These are phyloP conservation scores for Salix arbutifolia DNA, from an alignment of 345 rosid genomes.

Conservation along the genomic window DNA sequence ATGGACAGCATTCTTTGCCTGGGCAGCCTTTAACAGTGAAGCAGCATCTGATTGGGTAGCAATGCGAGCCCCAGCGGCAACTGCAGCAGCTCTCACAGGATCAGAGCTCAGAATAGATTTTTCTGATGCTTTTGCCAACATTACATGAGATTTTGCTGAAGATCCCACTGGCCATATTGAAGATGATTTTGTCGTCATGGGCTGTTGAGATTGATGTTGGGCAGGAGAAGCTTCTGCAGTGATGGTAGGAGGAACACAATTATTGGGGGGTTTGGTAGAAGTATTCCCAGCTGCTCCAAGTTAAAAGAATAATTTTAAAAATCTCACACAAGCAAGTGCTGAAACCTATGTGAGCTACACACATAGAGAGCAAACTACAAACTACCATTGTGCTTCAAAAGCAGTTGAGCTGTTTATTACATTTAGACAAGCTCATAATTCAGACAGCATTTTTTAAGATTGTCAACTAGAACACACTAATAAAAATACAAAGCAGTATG, in stretches of 20 bases:
- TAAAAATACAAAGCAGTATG: background rate
- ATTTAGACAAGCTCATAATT: too few species aligned
- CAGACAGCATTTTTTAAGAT: background rate
- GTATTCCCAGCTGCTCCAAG: conserved; percentile 12
- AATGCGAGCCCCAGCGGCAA: conserved; percentile 75
- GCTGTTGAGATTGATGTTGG: conserved; percentile 44
- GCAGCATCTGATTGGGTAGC: conserved; percentile 52
- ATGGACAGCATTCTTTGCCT: conserved; percentile 49
- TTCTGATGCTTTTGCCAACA: conserved; percentile 29
- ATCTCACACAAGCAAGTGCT: background rate
- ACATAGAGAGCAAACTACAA: background rate
- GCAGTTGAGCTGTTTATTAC: background rate
- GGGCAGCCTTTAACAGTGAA: conserved; percentile 53
- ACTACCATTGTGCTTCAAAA: background rate
- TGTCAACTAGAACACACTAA: background rate
- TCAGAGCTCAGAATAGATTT: conserved; percentile 42
- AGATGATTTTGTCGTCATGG: conserved; percentile 31
- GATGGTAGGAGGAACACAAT: conserved; percentile 21
- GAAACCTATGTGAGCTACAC: background rate
- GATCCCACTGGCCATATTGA: conserved; percentile 26
- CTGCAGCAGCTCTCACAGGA: conserved; percentile 70
- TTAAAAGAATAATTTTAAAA: background rate
- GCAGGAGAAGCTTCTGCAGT: conserved; percentile 36
- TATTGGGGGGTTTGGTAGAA: conserved; percentile 27
- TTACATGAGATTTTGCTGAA: conserved; percentile 40